Conservation (phyloP, 257 asterid genomes). For the Przewalskia tangutica region DNA sequence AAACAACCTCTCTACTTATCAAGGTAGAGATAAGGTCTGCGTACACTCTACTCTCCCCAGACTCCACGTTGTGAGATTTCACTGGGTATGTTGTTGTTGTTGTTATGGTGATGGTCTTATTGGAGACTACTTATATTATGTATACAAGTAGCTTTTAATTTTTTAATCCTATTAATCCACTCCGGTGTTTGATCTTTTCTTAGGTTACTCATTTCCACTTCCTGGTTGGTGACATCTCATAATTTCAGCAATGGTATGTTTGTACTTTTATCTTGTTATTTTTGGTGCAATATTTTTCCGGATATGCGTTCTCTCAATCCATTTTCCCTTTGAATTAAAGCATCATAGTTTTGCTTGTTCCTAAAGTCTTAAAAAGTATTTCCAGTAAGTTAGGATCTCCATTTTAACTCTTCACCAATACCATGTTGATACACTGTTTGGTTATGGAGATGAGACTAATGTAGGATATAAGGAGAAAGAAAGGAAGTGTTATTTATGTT, state of each 20-base stretch:
- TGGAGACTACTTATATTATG: background rate
- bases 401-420: background rate
- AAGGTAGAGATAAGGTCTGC: too few relatives aligned
- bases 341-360: background rate
- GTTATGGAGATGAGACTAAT: background rate
- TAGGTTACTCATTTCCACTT: background rate
- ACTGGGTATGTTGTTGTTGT: too few relatives aligned
- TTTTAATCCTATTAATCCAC: background rate
- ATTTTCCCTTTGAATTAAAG: background rate
- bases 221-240: background rate
- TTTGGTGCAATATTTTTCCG: background rate
- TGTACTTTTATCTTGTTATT: background rate
- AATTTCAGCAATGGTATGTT: background rate
- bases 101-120: background rate
- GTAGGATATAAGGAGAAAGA: too few relatives aligned
- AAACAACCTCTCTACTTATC: too few relatives aligned
- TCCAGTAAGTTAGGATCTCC: background rate
- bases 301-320: background rate
- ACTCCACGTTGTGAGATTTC: too few relatives aligned
- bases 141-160: background rate
- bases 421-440: background rate
- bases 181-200: background rate
- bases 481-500: background rate
- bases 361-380: background rate
- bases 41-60: too few relatives aligned